Base-by-base conservation (phyloP, 2,329 filamentous ascomycete species). In the Colletotrichum cordylinicola region DNA sequence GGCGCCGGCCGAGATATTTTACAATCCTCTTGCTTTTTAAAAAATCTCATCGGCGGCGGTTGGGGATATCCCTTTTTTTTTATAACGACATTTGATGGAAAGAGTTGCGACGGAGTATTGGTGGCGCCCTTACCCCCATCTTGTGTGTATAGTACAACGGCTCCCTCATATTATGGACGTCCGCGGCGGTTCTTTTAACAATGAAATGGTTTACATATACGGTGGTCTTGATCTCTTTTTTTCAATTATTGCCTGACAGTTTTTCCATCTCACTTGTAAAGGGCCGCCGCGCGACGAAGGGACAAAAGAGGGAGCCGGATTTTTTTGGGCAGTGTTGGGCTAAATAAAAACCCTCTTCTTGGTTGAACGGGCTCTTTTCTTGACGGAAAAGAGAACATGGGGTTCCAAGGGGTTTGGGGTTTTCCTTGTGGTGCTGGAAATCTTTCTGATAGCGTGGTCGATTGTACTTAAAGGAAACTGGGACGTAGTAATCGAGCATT, bases 131-230 rank as follows among this genome's bases (percentile, higher is more conserved):
- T 35, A 52, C 43, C 43, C 48, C 74, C 65, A 76, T 76, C 58
- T 69, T 70, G 56, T 76, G 69, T 75, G 74, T 69, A 74, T 73
- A 76, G 70, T 76, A 76, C 70, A 39, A 74, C 52, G 73, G 74
- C 24, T 21, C 65, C 74, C 55, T 69, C 33, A 65, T 74, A 69
- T 74, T 76, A 74, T 69, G 74, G 64, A 65, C 16, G 31, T 33
- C 65, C 27, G 27, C 37, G 39, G 24, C 37, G n/a, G 15, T 56
- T 18, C 31, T 18, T 8, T 27, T 52, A 52, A 21, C 43, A 52
- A 52, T 52, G 43, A 52, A 52, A 52, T 7, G 43, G 43, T 52
- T 52, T 21, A 52, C 43, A 52, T 52, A 52, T 21, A 52, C 12
- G 43, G 43, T 52, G 43, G 43, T 52, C n/a, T 13, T 52, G 10